Base-by-base conservation (phyloP, 164 flowering plant species). In the Echeveria elegans region DNA sequence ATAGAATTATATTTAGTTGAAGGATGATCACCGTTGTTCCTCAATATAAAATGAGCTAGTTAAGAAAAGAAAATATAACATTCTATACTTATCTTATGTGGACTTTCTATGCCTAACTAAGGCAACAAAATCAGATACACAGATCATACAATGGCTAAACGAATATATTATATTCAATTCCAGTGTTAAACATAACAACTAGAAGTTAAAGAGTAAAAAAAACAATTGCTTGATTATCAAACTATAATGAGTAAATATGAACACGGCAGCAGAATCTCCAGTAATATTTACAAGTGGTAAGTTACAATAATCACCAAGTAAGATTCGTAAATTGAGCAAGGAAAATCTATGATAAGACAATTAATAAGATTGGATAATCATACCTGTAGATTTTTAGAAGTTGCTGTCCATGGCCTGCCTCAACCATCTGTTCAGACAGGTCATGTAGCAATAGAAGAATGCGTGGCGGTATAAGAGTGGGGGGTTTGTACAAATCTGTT, bases 391-490 rank as follows among this genome's bases (percentile, higher is more conserved):
- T 83, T 78, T 75, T 83, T 56, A 82, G 71, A 2, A 84, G 75
- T 65, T 94, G 96, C 71, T 88, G 92, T 19, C 79, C 87, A 69
- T 81, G 83, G 53, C 93, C 93, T 66, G 96, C 90, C 66, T 82
- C 87, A 71, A 82, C 78, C 97, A 94, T 86, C 72, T 91, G 96
- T 53, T 80, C 78, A 15, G 89, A 95, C 72, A 94, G 82, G 76
- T 86, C 84, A 73, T 91, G 96, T 68, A 94, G 80, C 80, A 91
- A 74, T 1, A 96, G 97, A 70, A 89, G 66, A 71, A 94, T 78
- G 72, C 97, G 80, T 0, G 95, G 89, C 15, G 97, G 99, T 64
- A 94, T 91, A 53, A 94, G 87, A 73, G 90, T 78, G 63, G 90
- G 96, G 53, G 86, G 87, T 41, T 82, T 91, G 70, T 79, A 91